These are phyloP conservation scores for Lentinula guzmanii DNA, from an alignment of 768 basidiomycete genomes.

Conservation along the genomic window DNA sequence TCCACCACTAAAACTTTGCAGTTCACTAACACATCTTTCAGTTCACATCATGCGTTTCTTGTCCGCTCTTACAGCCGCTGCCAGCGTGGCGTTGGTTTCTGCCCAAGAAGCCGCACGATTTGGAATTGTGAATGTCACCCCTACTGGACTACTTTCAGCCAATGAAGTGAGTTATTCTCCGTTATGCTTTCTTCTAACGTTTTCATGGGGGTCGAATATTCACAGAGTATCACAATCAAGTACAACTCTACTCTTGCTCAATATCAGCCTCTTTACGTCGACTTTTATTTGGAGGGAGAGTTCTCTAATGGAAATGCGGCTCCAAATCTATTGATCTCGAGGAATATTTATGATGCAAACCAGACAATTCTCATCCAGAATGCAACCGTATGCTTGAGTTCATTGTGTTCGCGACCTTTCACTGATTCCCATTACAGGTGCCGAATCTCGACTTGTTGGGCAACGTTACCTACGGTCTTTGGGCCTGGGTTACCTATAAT, in stretches of 20 bases:
- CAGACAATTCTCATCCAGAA: background rate
- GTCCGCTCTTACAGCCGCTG: background rate
- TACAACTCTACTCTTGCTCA: conserved; percentile 1
- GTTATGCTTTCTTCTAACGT: no score
- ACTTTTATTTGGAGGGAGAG: background rate
- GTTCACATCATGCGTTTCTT: background rate
- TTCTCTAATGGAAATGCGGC: background rate
- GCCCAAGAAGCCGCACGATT: conserved; percentile 2
- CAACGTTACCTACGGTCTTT: background rate
- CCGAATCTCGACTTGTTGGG: background rate
- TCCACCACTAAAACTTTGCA: background rate
- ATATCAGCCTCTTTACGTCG: conserved; percentile 3
- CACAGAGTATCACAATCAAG: background rate
- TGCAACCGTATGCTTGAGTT: background rate
- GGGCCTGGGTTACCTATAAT: conserved; percentile 1
- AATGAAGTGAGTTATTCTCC: background rate
- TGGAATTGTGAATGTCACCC: background rate
- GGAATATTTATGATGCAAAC: background rate
- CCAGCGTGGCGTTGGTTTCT: background rate
- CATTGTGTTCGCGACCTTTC: background rate
- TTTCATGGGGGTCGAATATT: background rate
- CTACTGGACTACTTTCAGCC: background rate
- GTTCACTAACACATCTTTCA: background rate
- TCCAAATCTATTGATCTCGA: background rate
- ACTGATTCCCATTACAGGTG: background rate